Base-by-base conservation (phyloP, 345 rosid species). In the Pugionium dolabratum region DNA sequence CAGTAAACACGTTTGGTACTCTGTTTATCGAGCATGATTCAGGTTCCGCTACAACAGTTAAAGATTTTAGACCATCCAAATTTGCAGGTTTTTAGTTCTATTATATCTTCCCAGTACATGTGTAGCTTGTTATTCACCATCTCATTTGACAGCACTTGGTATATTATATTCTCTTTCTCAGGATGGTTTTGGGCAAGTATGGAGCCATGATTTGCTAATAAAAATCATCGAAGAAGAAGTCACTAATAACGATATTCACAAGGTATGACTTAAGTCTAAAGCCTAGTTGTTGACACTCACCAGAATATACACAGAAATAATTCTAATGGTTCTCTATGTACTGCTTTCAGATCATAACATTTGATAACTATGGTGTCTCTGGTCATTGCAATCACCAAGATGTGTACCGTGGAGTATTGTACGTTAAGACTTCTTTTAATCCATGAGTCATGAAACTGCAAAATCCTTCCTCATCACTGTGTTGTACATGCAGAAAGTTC, bases 301-400 rank as follows among this genome's bases (percentile, higher is more conserved):
- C 29, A 53, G 30, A 44, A 55, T 56, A 37, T 9, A 37, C 45
- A 6, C 30, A 2, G 9, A 30, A 9, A 6, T 27, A 51, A 34
- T 57, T 59, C 26, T 41, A 32, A 39, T 43, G 33, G 47, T 10
- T 55, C 7, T 60, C 5, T 31, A 26, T 40, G n/a, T 48, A 50
- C 47, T 32, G 47, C 58, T 73, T 77, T 56, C 79, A 90, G 91
- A 78, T 93, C 59, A 78, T 90, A 58, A 86, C 89, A 49, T 93
- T 93, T 55, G 96, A 93, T 77, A 74, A 59, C 37, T 66, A 84
- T 74, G 97, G 96, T 28, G 80, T 90, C 77, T 90, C 91, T 41
- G 97, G 94, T 73, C 96, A 93, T 63, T 82, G 94, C 54, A 93
- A 86, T 74, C 98, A 93, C 52, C 47, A 76, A 4, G 97, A 84